Percentiles rank a stretch among this genome's conserved stretches.
Conservation (phyloP, 2,329 filamentous ascomycete species). For the Fusarium sp. region DNA sequence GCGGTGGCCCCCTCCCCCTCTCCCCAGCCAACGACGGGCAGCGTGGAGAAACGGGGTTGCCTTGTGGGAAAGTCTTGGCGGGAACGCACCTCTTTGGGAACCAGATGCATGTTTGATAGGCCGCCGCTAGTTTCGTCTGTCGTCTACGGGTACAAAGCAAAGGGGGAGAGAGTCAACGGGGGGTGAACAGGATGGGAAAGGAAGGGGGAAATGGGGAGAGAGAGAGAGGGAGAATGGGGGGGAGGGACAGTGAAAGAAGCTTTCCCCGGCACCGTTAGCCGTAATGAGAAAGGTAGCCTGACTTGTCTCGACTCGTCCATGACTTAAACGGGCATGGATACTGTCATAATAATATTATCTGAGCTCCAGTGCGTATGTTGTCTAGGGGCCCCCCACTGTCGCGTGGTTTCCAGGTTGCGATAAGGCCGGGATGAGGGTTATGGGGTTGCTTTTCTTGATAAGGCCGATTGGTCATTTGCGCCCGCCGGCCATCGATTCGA, state of each 20-base stretch:
- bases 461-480: constrained; percentile 14
- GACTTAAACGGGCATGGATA: constrained; percentile 15
- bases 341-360: constrained; percentile 5
- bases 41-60: constrained; percentile 17
- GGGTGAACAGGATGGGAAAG: neutral
- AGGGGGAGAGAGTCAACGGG: neutral
- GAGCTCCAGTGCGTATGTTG: neutral
- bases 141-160: neutral
- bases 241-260: neutral
- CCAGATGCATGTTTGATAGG: constrained; percentile 54
- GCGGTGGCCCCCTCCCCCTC: neutral
- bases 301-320: constrained; percentile 15
- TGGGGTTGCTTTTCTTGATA: neutral
- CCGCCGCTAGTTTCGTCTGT: constrained; percentile 12
- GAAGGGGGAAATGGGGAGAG: neutral
- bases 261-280: constrained; percentile 24
- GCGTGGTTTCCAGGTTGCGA: constrained; percentile 7
- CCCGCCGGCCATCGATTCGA: neutral
- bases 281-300: constrained; percentile 29
- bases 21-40: neutral
- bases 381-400: neutral
- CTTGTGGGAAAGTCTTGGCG: constrained; percentile 12
- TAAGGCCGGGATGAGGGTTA: constrained; percentile 1
- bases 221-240: neutral
- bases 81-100: constrained; percentile 57